Evolutionary conservation across 2,329 filamentous ascomycete genomes (phyloP).

Genomic region (Colletotrichum sp.): DNA sequence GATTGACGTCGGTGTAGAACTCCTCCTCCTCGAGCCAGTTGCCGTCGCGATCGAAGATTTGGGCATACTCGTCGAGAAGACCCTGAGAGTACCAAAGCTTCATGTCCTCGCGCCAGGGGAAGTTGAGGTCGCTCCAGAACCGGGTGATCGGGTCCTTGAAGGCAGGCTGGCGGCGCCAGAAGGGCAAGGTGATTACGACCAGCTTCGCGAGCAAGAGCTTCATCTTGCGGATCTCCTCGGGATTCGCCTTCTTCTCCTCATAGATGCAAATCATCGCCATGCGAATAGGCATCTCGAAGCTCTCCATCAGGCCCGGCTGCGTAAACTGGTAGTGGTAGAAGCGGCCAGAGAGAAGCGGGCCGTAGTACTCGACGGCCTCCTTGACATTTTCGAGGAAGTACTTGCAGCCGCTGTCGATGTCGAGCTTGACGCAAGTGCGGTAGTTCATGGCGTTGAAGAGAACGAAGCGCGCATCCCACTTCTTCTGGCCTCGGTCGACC

Average conservation of each 20-base stretch:
- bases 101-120: slow-evolving; percentile 19
- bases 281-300: slow-evolving; percentile 12
- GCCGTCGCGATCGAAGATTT: not conserved
- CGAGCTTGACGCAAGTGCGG: slow-evolving; percentile 30
- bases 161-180: not conserved
- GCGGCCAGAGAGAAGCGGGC: not conserved
- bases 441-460: slow-evolving; percentile 37
- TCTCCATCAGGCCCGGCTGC: not conserved
- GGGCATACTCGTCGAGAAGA: not conserved
- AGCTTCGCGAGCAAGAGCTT: slow-evolving; percentile 5
- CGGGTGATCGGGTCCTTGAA: not conserved
- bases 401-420: slow-evolving; percentile 25
- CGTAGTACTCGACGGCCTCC: not conserved
- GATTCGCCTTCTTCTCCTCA: not conserved
- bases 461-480: slow-evolving; percentile 32
- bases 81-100: slow-evolving; percentile 5
- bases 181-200: slow-evolving; percentile 4
- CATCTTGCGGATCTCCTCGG: slow-evolving; percentile 3
- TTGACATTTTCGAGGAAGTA: slow-evolving; percentile 1
- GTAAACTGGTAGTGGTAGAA: slow-evolving; percentile 13
- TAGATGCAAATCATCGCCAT: slow-evolving; percentile 2
- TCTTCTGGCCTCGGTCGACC: not conserved
- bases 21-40: not conserved
- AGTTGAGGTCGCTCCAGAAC: slow-evolving; percentile 3
- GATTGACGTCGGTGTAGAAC: not conserved